phyloP scores from a whole-genome alignment of 2,329 filamentous ascomycete genomes.

The Claviceps sp. region DNA sequence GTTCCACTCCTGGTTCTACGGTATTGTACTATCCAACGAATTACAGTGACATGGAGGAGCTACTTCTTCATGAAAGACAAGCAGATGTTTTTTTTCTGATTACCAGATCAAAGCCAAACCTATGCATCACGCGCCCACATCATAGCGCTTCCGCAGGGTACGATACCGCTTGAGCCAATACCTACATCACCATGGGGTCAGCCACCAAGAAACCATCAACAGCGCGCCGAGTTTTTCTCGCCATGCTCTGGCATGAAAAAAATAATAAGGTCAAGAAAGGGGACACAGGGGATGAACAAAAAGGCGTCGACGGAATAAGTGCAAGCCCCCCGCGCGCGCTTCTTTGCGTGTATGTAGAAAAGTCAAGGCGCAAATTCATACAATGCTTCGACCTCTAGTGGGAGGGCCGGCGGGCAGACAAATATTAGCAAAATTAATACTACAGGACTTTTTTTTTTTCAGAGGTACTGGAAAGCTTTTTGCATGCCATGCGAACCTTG shows the following conservation, averaged over 20 bases:
- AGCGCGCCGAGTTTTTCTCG: neutral
- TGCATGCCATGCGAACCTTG: constrained; percentile 48
- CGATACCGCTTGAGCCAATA: constrained; percentile 91
- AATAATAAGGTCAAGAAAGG: neutral
- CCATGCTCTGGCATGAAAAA: neutral
- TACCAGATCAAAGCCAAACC: neutral
- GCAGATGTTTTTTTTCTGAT: neutral
- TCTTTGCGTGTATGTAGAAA: neutral
- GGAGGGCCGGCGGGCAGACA: neutral
- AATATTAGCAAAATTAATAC: neutral
- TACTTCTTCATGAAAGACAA: neutral
- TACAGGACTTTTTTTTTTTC: neutral
- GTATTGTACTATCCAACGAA: neutral
- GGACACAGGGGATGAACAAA: neutral
- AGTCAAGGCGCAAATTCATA: constrained; percentile 35
- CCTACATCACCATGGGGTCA: constrained; percentile 28
- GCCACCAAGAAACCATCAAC: neutral
- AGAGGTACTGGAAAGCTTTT: too few relatives aligned
- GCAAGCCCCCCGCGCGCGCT: too few relatives aligned
- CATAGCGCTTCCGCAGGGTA: constrained; percentile 69
- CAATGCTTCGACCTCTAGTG: constrained; percentile 76
- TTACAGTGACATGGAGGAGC: neutral
- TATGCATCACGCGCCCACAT: constrained; percentile 22
- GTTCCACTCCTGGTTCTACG: neutral
- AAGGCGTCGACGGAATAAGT: neutral